Evolutionary conservation across 768 basidiomycete species (phyloP).

Genomic region (Pleurotus sapidus): DNA sequence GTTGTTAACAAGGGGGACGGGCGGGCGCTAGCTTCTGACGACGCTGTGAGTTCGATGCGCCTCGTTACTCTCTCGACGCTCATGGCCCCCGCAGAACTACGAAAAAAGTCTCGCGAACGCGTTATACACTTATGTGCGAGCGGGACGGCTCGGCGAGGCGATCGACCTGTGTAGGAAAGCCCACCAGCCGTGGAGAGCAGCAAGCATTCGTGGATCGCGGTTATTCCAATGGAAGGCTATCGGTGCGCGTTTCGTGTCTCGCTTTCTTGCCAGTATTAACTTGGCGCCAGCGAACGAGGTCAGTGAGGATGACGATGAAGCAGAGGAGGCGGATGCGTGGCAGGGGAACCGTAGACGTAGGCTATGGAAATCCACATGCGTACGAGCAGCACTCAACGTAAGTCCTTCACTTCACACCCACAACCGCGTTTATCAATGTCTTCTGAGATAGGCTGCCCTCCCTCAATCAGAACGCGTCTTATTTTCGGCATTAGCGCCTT

Average conservation of each 20-base stretch:
- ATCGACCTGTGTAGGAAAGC: conserved; percentile 77
- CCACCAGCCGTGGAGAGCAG: conserved; percentile 91
- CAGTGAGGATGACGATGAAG: conserved; percentile 48
- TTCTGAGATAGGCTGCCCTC: conserved; percentile 51
- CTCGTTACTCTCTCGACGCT: not conserved
- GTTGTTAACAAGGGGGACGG: conserved; percentile 61
- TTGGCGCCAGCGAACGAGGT: conserved; percentile 28
- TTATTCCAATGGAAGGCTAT: conserved; percentile 76
- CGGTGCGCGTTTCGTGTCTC: conserved; percentile 36
- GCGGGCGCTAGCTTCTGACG: conserved; percentile 65
- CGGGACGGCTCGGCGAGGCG: conserved; percentile 84
- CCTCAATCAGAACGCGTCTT: conserved; percentile 77
- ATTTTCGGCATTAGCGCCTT: conserved; percentile 83
- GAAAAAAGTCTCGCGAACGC: conserved; percentile 78
- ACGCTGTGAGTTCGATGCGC: conserved; percentile 52
- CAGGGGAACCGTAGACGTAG: conserved; percentile 74
- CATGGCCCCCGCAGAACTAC: conserved; percentile 52
- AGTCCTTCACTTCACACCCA: conserved; percentile 18
- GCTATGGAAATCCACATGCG: conserved; percentile 88
- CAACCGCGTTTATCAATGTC: not conserved
- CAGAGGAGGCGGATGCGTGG: conserved; percentile 52
- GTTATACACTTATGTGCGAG: conserved; percentile 78
- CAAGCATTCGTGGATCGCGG: conserved; percentile 80
- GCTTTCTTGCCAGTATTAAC: not conserved
- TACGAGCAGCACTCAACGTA: conserved; percentile 75